Base-by-base conservation (phyloP, 148 eudicot genomes). In the Silene uniflora region DNA sequence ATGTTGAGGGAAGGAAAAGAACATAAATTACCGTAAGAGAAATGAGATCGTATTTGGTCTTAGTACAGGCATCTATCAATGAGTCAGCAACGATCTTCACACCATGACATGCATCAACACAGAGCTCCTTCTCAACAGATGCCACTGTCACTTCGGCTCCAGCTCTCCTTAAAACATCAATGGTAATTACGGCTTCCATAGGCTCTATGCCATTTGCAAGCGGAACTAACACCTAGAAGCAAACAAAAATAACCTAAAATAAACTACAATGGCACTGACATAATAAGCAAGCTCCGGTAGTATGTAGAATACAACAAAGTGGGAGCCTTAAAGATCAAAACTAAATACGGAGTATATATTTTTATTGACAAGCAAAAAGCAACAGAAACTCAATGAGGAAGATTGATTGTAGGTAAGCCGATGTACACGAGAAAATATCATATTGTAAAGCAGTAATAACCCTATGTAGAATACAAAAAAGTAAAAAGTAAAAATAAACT, bases 61-160 rank as follows among this genome's bases (percentile, higher is more conserved):
- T 80, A 69, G 85, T 82, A 76, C 89, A 89, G 69, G 91, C 94
- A 52, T 87, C 80, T 62, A 96, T 86, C 25, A 88, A 82, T 10
- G 90, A 84, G 87, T 96, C 99, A 17, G 97, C 98, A 7, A 91
- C 89, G 67, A 96, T 87, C 83, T 91, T 96, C 22, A 96, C 75
- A 21, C 94, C 94, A 76, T 89, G 94, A 71, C 87, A 76, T 62
- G 93, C 98, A 29, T 92, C 90, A 7, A 91, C 89, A 3, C 72
- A 54, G 25, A 91, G 90, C 75, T 81, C 89, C 54, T 96, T 84
- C 88, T 92, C 99, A 55, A 92, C 91, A 10, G 99, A 96, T 55
- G 98, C 99, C 62, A 92, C 98, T 24, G 94, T 91, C 49, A 96
- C 99, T 56, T 92, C 93, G 64, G 97, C 97, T 27, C 96, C 99